These are phyloP conservation scores for Fusarium chuoi DNA, from an alignment of 2,329 filamentous ascomycete species.

Conservation along the genomic window DNA sequence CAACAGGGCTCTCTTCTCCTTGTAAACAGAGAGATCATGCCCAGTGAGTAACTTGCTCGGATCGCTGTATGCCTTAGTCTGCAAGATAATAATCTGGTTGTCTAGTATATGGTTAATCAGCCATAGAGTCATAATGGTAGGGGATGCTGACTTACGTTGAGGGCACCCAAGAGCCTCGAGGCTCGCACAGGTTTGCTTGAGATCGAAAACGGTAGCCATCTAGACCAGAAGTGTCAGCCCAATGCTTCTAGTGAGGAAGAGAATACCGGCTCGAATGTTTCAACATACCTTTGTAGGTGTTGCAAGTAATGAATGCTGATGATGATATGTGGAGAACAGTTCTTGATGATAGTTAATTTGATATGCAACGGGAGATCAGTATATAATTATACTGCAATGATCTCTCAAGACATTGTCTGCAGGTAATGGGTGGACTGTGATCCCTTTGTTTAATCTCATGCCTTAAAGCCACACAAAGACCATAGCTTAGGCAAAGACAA, in stretches of 20 bases:
- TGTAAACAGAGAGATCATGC: not conserved
- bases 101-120: rapidly evolving
- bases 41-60: not conserved
- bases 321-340: rapidly evolving
- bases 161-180: not conserved
- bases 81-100: not conserved
- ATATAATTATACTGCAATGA: rapidly evolving
- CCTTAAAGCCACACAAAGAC: not conserved
- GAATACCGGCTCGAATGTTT: rapidly evolving
- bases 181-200: not conserved
- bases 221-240: rapidly evolving
- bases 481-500: rapidly evolving
- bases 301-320: rapidly evolving
- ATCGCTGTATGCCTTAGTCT: not conserved
- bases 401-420: rapidly evolving
- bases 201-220: not conserved
- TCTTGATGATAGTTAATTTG: rapidly evolving
- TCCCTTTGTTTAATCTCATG: rapidly evolving
- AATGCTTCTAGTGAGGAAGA: rapidly evolving
- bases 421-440: rapidly evolving
- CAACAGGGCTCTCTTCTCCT: not conserved
- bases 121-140: rapidly evolving
- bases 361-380: rapidly evolving
- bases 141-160: rapidly evolving
- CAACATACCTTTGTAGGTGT: not conserved